A percentile compares a stretch with the other conserved stretches of the same genome.
Evolutionary conservation across 2,329 filamentous ascomycete species (phyloP).

Genomic region (Colletotrichum sojae): DNA sequence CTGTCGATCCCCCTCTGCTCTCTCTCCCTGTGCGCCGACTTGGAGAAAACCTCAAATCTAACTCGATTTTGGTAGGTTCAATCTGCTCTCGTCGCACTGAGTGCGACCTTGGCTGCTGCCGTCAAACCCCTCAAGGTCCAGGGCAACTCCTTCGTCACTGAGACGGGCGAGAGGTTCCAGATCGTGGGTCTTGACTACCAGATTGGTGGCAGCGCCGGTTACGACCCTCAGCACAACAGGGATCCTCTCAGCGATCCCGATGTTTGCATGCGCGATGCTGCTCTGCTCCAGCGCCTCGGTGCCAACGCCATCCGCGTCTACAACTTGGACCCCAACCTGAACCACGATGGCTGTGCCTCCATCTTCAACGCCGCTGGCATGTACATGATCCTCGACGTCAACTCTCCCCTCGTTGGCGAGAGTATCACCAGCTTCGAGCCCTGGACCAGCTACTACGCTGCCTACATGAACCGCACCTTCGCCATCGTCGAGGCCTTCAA

Average conservation of each 20-base stretch:
- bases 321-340: conserved; percentile 75
- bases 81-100: conserved; percentile 65
- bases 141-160: conserved; percentile 73
- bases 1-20: conserved; percentile 11
- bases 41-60: conserved; percentile 4
- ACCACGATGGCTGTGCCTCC: conserved; percentile 77
- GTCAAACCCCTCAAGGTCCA: conserved; percentile 70
- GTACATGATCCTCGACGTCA: conserved; percentile 79
- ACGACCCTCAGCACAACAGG: conserved; percentile 66
- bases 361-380: conserved; percentile 79
- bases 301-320: conserved; percentile 80
- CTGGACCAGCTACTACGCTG: conserved; percentile 71
- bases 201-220: conserved; percentile 75
- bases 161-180: conserved; percentile 73
- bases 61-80: conserved; percentile 49
- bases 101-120: conserved; percentile 67
- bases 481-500: conserved; percentile 77
- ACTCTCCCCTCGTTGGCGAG: conserved; percentile 73
- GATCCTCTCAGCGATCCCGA: conserved; percentile 73
- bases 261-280: conserved; percentile 74
- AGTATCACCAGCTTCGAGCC: conserved; percentile 68
- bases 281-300: conserved; percentile 75
- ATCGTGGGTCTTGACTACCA: conserved; percentile 79
- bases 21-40: neutral
- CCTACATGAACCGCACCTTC: conserved; percentile 77